phyloP scores from a whole-genome alignment of 2,329 filamentous ascomycete species.

The Diaporthe australafricana region DNA sequence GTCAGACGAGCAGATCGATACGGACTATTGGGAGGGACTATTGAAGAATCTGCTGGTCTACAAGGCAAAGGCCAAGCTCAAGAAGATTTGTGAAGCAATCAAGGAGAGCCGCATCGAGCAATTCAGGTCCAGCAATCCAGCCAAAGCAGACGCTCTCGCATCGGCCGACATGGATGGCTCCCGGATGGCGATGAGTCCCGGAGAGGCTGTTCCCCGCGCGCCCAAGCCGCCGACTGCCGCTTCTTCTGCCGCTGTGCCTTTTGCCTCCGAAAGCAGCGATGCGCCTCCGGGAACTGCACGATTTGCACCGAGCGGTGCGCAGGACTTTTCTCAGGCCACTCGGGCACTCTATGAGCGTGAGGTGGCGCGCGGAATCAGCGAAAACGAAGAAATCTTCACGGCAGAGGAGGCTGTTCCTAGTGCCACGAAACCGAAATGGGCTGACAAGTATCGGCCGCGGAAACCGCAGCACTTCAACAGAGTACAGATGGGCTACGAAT shows the following conservation, averaged over 20 bases:
- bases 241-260: conserved; percentile 31
- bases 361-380: conserved; percentile 88
- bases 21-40: conserved; percentile 97
- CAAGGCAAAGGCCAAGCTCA: conserved; percentile 90
- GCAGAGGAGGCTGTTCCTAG: conserved; percentile 84
- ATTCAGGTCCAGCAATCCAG: conserved; percentile 74
- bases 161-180: conserved; percentile 45
- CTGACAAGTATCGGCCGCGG: conserved; percentile 84
- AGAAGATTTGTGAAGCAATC: conserved; percentile 81
- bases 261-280: conserved; percentile 46
- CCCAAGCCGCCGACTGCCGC: conserved; percentile 40
- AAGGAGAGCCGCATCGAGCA: conserved; percentile 75
- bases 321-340: conserved; percentile 88
- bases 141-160: conserved; percentile 66
- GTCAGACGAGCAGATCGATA: conserved; percentile 92
- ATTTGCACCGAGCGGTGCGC: conserved; percentile 76
- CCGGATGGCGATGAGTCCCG: conserved; percentile 50
- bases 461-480: conserved; percentile 98
- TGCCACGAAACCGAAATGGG: conserved; percentile 78
- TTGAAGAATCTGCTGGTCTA: conserved; percentile 86
- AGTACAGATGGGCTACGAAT: conserved; percentile 99
- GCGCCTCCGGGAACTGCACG: conserved; percentile 70
- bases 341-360: conserved; percentile 93
- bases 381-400: conserved; percentile 96
- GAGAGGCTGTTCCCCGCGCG: conserved; percentile 39